Evolutionary conservation across 192 early-diverging fungal genomes (phyloP), one percentile per base, ranked within the genome.

Genomic region (Mortierella claussenii): DNA sequence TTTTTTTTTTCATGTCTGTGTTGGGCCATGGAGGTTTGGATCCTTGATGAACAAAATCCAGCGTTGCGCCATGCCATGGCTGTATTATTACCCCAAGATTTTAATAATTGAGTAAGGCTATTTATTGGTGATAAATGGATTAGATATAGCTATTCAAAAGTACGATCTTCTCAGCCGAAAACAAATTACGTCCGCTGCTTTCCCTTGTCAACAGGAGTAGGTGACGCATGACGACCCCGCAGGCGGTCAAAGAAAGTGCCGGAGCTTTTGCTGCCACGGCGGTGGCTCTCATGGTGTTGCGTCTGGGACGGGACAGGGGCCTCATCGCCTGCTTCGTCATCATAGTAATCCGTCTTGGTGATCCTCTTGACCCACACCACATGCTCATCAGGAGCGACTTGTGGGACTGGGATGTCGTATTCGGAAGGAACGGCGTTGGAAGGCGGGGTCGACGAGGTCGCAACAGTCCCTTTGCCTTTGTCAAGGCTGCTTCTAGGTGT

Each of bases 341-440:
- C n/a, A 13, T 69, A 69, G 36, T 54, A 46, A 3, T 69, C 67
- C 9, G 67, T 69, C 49, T 60, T 33, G 21, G 51, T 44, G 9
- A 60, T 27, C 18, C 40, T 50, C 57, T 69, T 69, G 2, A 69
- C 67, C 67, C 67, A 69, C 4, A 60, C 24, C 31, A 69, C 32
- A 0, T 69, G 2, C 28, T 69, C 67, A 15, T 45, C 68, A 1
- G 58, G 59, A 2, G 43, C 51, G 2, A 56, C 60, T 23, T 62
- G 33, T 0, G 68, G 68, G 10, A 70, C 28, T n/a, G 68, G 59
- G 3, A 50, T 59, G 3, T 62, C 27, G 17, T 61, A 62, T 4
- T 43, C 53, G 23, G 34, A 50, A 24, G 68, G 59, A 21, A 56
- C 31, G 5, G 24, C 34, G 23, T 30, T 3, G 8, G 28, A 24